These are phyloP conservation scores for Dioszegia aurantiaca DNA, from an alignment of 768 basidiomycete species.

Conservation along the genomic window DNA sequence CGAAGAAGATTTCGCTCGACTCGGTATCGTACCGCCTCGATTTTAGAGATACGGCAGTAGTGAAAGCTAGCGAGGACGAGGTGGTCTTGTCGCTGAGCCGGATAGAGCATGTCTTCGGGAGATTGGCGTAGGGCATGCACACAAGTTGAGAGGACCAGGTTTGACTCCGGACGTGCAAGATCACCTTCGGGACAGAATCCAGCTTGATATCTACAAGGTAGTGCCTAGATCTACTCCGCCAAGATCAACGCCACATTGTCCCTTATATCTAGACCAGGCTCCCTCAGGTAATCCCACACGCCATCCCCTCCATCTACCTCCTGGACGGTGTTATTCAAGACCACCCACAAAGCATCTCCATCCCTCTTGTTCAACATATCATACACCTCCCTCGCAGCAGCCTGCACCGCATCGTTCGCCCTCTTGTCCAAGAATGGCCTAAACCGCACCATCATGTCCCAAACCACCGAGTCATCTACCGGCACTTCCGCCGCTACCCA, in stretches of 20 bases:
- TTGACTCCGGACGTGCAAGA: no score
- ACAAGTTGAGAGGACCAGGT: no score
- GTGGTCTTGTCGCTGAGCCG: slow-evolving; percentile 28
- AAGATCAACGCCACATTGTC: slow-evolving; percentile 16
- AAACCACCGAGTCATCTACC: slow-evolving; percentile 66
- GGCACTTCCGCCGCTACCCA: slow-evolving; percentile 65
- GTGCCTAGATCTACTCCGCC: background rate
- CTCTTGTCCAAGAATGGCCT: slow-evolving; percentile 69
- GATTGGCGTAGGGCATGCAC: slow-evolving; percentile 13
- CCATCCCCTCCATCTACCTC: slow-evolving; percentile 19
- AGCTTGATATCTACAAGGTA: no score
- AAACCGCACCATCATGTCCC: slow-evolving; percentile 76
- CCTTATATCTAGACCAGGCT: slow-evolving; percentile 31
- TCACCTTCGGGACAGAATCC: no score
- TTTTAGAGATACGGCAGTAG: slow-evolving; percentile 20
- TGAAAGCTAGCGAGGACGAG: slow-evolving; percentile 21
- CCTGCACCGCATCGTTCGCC: slow-evolving; percentile 72
- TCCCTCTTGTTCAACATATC: slow-evolving; percentile 62
- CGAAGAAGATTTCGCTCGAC: slow-evolving; percentile 16
- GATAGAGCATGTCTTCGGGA: slow-evolving; percentile 34
- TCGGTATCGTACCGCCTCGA: slow-evolving; percentile 28
- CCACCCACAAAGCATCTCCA: slow-evolving; percentile 80
- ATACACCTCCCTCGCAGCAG: slow-evolving; percentile 66
- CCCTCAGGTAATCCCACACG: slow-evolving; percentile 31
- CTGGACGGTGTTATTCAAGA: slow-evolving; percentile 54